Percentiles rank a stretch among this genome's conserved stretches.
Evolutionary conservation across 75 land plant species (phyloP).

Genomic region (Isoetes taiwanensis): DNA sequence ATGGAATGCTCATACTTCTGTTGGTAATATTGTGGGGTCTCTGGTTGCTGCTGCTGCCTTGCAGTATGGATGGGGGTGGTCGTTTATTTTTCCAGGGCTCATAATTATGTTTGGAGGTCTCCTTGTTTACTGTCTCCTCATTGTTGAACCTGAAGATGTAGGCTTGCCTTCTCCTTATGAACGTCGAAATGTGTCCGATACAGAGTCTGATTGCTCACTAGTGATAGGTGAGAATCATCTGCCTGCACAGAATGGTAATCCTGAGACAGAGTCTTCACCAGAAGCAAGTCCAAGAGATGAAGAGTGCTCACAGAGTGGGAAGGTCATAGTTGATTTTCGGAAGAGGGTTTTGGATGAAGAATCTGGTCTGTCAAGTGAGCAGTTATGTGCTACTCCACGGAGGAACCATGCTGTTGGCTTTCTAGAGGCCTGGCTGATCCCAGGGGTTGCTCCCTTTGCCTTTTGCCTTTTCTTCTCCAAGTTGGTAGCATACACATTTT

Average conservation of each 20-base stretch:
- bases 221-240: background rate
- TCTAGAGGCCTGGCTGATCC: constrained; percentile 54
- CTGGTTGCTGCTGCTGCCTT: constrained; percentile 38
- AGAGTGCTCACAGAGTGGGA: background rate
- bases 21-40: constrained; percentile 47
- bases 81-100: constrained; percentile 47
- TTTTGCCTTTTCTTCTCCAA: constrained; percentile 65
- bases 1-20: constrained; percentile 53
- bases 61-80: constrained; percentile 64
- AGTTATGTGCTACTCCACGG: no score
- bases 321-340: background rate
- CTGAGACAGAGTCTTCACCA: background rate
- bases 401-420: constrained; percentile 36
- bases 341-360: constrained; percentile 12
- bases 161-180: constrained; percentile 28
- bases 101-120: constrained; percentile 23
- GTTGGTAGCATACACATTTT: constrained; percentile 74
- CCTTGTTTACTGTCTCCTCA: constrained; percentile 30
- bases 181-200: background rate
- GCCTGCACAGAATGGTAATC: no score
- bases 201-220: background rate
- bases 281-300: background rate
- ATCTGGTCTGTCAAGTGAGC: background rate
- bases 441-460: constrained; percentile 48
- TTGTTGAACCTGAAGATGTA: constrained; percentile 51